phyloP scores from a whole-genome alignment of 2,329 filamentous ascomycete species.

The Diaporthe citrichinensis region DNA sequence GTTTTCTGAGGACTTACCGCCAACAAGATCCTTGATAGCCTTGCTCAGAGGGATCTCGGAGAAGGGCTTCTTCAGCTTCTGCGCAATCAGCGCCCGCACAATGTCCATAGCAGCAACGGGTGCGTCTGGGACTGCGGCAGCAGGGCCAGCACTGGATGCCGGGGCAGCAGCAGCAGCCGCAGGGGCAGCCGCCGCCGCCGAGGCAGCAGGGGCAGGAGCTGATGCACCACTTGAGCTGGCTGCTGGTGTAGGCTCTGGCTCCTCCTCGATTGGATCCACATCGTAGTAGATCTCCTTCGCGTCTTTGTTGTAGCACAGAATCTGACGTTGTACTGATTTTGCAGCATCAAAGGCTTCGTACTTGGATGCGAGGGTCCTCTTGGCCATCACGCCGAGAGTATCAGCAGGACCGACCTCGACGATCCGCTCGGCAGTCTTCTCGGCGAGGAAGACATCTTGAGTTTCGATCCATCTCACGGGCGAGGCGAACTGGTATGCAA shows the following conservation, averaged over 20 bases:
- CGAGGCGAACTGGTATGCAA: conserved; percentile 99
- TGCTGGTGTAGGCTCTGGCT: conserved; percentile 74
- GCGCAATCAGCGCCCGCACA: conserved; percentile 88
- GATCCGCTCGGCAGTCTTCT: conserved; percentile 96
- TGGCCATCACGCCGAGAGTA: conserved; percentile 97
- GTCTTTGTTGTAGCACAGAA: conserved; percentile 99
- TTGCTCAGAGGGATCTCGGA: conserved; percentile 92
- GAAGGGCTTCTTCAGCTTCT: conserved; percentile 97
- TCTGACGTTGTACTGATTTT: conserved; percentile 95
- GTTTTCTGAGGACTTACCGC: conserved; percentile 79
- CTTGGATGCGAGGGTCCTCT: conserved; percentile 93
- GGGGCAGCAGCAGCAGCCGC: conserved; percentile 70
- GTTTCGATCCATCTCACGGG: conserved; percentile 99
- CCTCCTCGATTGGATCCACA: conserved; percentile 94
- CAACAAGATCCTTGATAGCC: conserved; percentile 98
- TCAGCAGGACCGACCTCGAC: conserved; percentile 98
- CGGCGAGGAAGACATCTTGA: conserved; percentile 98
- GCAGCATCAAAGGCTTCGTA: conserved; percentile 99
- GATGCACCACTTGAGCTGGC: conserved; percentile 65
- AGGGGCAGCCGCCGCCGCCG: conserved; percentile 67
- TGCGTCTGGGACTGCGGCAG: conserved; percentile 86
- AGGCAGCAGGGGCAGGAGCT: conserved; percentile 62
- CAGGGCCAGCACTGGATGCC: conserved; percentile 84
- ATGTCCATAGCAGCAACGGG: conserved; percentile 93
- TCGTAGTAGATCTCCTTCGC: conserved; percentile 99